These are phyloP conservation scores for Lepidium didymum DNA, from an alignment of 345 rosid genomes.

Conservation along the genomic window DNA sequence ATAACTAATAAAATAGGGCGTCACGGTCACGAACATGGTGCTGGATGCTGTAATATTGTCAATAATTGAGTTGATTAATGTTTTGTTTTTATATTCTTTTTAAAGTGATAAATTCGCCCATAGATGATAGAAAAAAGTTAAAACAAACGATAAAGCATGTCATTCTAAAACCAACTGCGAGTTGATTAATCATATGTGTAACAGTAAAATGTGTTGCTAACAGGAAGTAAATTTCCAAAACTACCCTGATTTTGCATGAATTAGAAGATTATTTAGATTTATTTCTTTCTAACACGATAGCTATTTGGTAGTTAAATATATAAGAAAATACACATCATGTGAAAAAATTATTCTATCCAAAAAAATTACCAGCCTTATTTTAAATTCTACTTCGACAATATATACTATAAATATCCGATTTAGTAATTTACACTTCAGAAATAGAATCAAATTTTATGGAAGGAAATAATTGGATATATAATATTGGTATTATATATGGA, in stretches of 20 bases:
- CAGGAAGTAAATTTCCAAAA: neutral
- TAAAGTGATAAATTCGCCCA: neutral
- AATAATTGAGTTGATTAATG: slow-evolving; percentile 14
- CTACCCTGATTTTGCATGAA: neutral
- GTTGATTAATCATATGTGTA: slow-evolving; percentile 1
- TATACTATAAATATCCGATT: neutral
- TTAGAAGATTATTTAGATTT: neutral
- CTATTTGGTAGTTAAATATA: neutral
- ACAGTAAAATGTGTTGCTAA: too few relatives aligned
- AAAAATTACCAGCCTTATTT: too few relatives aligned
- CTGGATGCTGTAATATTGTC: slow-evolving; percentile 14
- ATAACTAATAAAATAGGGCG: neutral
- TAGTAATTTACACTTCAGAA: neutral
- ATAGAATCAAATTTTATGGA: neutral
- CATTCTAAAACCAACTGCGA: neutral
- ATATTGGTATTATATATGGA: neutral
- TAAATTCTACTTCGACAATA: too few relatives aligned
- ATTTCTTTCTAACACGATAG: neutral
- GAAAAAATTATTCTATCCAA: too few relatives aligned
- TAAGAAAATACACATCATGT: too few relatives aligned
- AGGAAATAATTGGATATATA: neutral
- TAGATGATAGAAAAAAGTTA: neutral
- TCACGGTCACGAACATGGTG: slow-evolving; percentile 19
- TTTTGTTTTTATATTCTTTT: neutral
- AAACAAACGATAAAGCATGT: neutral